These are phyloP conservation scores for Malus sieversii DNA, from an alignment of 306 rosid genomes.

Conservation along the genomic window DNA sequence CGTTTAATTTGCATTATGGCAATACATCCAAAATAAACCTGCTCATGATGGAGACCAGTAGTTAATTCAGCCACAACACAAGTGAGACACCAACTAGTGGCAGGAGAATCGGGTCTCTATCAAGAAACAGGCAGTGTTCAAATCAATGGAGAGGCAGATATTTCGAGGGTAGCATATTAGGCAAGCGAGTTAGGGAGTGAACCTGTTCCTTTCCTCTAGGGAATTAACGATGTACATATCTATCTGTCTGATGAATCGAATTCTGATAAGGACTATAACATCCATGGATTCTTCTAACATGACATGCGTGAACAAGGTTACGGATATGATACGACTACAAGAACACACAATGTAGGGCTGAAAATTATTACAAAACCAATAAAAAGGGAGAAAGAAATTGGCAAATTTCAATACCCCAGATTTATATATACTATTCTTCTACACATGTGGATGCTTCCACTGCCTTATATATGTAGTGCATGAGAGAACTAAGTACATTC, in stretches of 20 bases:
- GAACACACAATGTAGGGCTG: not conserved
- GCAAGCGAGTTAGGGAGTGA: not conserved
- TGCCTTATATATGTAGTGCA: not conserved
- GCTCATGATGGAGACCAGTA: not conserved
- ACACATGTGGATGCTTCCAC: not conserved
- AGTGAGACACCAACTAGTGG: constrained; percentile 17
- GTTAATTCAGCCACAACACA: not conserved
- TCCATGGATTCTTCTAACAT: not conserved
- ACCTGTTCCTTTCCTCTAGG: not conserved
- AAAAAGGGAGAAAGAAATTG: not conserved
- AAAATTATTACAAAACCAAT: not conserved
- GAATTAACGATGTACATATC: not conserved
- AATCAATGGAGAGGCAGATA: not conserved
- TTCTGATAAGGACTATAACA: not conserved
- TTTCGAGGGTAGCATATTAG: not conserved
- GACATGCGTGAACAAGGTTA: not conserved
- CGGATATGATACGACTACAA: not conserved
- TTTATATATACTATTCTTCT: too few species aligned
- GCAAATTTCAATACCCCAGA: not conserved
- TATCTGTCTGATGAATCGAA: constrained; percentile 2
- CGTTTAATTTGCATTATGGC: too few species aligned
- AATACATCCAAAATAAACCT: not conserved
- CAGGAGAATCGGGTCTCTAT: constrained; percentile 9
- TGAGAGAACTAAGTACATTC: not conserved
- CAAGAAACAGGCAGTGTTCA: not conserved